Base-by-base conservation (phyloP, 2,329 filamentous ascomycete genomes). In the Phyllachora maydis region DNA sequence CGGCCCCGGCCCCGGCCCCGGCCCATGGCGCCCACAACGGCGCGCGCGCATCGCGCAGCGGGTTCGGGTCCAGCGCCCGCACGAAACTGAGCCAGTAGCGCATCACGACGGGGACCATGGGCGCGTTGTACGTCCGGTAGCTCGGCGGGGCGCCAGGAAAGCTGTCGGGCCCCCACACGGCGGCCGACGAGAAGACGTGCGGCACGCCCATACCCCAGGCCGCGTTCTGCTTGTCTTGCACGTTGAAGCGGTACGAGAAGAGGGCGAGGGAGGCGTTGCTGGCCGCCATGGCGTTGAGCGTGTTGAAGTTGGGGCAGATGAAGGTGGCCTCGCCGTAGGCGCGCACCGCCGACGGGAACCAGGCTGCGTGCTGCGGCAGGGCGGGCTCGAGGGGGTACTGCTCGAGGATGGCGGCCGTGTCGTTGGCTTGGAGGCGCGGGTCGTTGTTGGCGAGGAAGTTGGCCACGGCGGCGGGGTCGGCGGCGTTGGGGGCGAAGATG, bases 241-340 rank as follows among this genome's bases (percentile, higher is more conserved):
- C 54, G 39, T 59, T 50, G 45, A 53, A 63, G 18, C 50, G 51
- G 39, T 63, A 64, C 14, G 46, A 44, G 47, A 52, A 64, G 10
- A 47, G 32, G 6, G 33, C 20, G n/a, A n/a, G n/a, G n/a, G n/a
- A n/a, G 12, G 22, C 26, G 16, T 23, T 18, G 17, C 22, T 23
- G 12, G 9, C 8, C 11, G 25, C 26, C 23, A 47, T 40, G 15
- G 41, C 39, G 26, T 45, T 33, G 23, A 58, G 43, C 26, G 59
- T 34, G 30, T 39, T 43, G 29, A 45, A 41, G 22, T 41, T 39
- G 2, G 51, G 52, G 31, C 55, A 59, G 31, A 46, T 45, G 28
- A 59, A 58, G 13, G 49, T 53, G 4, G 39, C 39, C 22, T 59
- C 54, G 26, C 52, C 54, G 33, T 56, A 59, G 15, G 50, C 52